Evolutionary conservation across 2,329 filamentous ascomycete species (phyloP).

Genomic region (Colletotrichum lindemuthianum): DNA sequence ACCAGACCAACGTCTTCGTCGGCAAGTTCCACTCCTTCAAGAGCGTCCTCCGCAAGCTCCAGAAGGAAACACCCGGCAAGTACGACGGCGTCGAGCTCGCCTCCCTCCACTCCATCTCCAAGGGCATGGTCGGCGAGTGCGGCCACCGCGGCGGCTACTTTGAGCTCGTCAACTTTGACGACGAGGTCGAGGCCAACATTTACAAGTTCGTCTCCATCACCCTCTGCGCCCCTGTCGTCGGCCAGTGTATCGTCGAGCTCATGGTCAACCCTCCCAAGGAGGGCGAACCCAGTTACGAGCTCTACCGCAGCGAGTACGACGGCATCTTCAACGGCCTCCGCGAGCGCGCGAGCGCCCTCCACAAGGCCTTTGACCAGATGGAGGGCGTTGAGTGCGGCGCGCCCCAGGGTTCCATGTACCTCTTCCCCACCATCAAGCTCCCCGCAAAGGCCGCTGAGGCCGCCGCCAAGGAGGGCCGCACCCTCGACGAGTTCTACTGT

Average conservation of each 20-base stretch:
- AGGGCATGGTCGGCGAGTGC: constrained; percentile 99
- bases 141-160: constrained; percentile 98
- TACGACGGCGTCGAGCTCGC: constrained; percentile 90
- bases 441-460: constrained; percentile 80
- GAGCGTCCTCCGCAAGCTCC: constrained; percentile 82
- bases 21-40: constrained; percentile 98
- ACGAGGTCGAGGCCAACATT: constrained; percentile 87
- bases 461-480: constrained; percentile 77
- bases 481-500: constrained; percentile 93
- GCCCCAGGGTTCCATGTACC: constrained; percentile 97
- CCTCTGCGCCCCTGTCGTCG: constrained; percentile 93
- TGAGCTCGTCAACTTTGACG: constrained; percentile 90
- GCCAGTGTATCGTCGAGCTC: constrained; percentile 94
- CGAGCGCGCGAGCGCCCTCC: constrained; percentile 83
- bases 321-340: constrained; percentile 82
- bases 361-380: constrained; percentile 92
- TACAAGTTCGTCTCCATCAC: constrained; percentile 99
- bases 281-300: constrained; percentile 84
- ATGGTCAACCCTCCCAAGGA: constrained; percentile 95
- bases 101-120: constrained; percentile 92
- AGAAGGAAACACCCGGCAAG: constrained; percentile 76
- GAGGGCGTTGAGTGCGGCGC: constrained; percentile 92
- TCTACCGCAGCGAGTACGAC: constrained; percentile 88
- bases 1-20: constrained; percentile 98
- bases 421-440: constrained; percentile 93